These are phyloP conservation scores for Begonia fuchsioides DNA, from an alignment of 306 rosid species.

Conservation along the genomic window DNA sequence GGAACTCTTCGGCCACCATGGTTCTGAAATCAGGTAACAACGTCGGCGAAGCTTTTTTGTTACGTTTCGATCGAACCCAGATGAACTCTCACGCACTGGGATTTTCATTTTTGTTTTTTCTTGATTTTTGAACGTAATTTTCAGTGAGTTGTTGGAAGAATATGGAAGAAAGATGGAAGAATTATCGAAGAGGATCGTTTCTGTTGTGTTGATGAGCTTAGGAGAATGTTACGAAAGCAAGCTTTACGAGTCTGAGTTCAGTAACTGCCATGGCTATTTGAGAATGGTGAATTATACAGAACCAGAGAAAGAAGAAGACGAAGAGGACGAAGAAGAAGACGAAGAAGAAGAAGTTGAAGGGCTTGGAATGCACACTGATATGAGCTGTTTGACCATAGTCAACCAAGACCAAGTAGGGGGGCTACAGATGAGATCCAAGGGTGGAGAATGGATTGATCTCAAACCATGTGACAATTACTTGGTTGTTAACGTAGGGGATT, in stretches of 20 bases:
- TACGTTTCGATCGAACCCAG: neutral
- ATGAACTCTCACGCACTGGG: neutral
- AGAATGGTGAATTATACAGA: slow-evolving; percentile 50
- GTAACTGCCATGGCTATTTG: slow-evolving; percentile 47
- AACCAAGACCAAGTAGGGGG: slow-evolving; percentile 63
- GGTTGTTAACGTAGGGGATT: slow-evolving; percentile 58
- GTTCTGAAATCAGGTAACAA: slow-evolving; percentile 37
- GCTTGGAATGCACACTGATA: slow-evolving; percentile 64
- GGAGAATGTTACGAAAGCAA: slow-evolving; percentile 36
- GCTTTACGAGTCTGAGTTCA: slow-evolving; percentile 34
- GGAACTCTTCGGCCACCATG: slow-evolving; percentile 25
- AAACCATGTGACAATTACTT: slow-evolving; percentile 43
- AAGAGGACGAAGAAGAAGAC: slow-evolving; percentile 13
- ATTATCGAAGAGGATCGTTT: slow-evolving; percentile 31
- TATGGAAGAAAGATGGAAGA: slow-evolving; percentile 55
- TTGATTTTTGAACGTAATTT: neutral
- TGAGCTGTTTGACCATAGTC: slow-evolving; percentile 58
- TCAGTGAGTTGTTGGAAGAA: slow-evolving; percentile 42
- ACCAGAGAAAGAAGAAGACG: slow-evolving; percentile 9
- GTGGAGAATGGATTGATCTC: slow-evolving; percentile 62
- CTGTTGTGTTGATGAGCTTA: slow-evolving; percentile 37
- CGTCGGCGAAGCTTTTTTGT: too few species aligned
- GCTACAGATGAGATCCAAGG: slow-evolving; percentile 47
- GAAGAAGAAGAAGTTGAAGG: slow-evolving; percentile 32
- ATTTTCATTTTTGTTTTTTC: neutral